These are phyloP conservation scores for Hypoxylon sp. DNA, from an alignment of 2,329 filamentous ascomycete genomes.

Conservation along the genomic window DNA sequence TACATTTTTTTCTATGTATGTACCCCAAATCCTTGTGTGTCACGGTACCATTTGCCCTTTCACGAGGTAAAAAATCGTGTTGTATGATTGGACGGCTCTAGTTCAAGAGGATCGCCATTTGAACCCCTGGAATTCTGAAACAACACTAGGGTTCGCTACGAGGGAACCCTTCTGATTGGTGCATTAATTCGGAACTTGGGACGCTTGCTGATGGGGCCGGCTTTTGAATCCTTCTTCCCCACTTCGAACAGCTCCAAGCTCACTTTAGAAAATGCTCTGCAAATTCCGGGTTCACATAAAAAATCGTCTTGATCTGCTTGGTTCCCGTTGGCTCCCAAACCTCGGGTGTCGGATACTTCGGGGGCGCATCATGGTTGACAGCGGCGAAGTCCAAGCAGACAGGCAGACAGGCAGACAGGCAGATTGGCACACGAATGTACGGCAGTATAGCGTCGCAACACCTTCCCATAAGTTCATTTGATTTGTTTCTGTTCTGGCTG, in stretches of 20 bases:
- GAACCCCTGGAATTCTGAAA: slow-evolving; percentile 43
- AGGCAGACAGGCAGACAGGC: no score
- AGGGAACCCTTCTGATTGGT: slow-evolving; percentile 33
- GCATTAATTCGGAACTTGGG: slow-evolving; percentile 18
- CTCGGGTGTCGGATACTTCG: slow-evolving; percentile 36
- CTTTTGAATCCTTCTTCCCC: slow-evolving; percentile 2
- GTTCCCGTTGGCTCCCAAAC: slow-evolving; percentile 26
- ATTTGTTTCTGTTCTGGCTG: slow-evolving; percentile 32
- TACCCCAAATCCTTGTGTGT: slow-evolving; percentile 42
- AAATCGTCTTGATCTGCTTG: slow-evolving; percentile 2
- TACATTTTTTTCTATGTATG: slow-evolving; percentile 11
- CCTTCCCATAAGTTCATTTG: slow-evolving; percentile 13
- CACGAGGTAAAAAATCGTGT: slow-evolving; percentile 22
- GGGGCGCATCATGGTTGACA: slow-evolving; percentile 21
- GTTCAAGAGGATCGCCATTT: slow-evolving; percentile 42
- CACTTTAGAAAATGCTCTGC: slow-evolving; percentile 34
- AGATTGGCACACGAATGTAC: no score
- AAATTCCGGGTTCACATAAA: slow-evolving; percentile 13
- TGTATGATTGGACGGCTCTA: slow-evolving; percentile 36
- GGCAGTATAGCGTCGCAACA: slow-evolving; percentile 16
- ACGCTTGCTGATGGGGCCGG: slow-evolving; percentile 1
- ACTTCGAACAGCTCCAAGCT: slow-evolving; percentile 8
- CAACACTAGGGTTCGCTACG: slow-evolving; percentile 35
- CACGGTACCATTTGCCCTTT: slow-evolving; percentile 36
- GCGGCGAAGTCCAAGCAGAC: slow-evolving; percentile 5